Evolutionary conservation across 2,329 filamentous ascomycete genomes (phyloP).

Genomic region (Corinectria fuckeliana): DNA sequence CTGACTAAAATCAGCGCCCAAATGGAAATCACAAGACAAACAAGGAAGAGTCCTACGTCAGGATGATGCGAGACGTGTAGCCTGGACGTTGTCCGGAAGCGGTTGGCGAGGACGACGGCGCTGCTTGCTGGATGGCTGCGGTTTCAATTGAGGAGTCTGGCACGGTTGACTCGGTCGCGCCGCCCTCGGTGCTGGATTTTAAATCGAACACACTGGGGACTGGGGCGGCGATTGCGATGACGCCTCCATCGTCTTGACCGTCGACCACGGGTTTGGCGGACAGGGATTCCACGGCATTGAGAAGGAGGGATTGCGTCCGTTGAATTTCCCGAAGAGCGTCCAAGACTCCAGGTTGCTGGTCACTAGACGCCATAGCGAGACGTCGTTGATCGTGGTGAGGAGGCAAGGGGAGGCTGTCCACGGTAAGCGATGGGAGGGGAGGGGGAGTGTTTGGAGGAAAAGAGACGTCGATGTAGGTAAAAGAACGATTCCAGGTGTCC

Average conservation of each 20-base stretch:
- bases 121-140: slow-evolving; percentile 31
- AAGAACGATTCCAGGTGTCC: background rate
- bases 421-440: background rate
- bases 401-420: background rate
- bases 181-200: slow-evolving; percentile 18
- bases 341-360: slow-evolving; percentile 33
- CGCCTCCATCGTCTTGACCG: slow-evolving; percentile 2
- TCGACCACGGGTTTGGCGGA: slow-evolving; percentile 39
- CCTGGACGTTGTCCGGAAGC: slow-evolving; percentile 49
- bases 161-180: slow-evolving; percentile 11
- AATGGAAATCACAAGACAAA: slow-evolving; percentile 5
- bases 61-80: slow-evolving; percentile 61
- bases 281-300: slow-evolving; percentile 50
- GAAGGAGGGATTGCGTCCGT: slow-evolving; percentile 49
- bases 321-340: slow-evolving; percentile 50
- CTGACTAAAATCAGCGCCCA: slow-evolving; percentile 42
- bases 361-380: slow-evolving; percentile 34
- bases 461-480: background rate
- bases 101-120: slow-evolving; percentile 30
- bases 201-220: slow-evolving; percentile 16
- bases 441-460: background rate
- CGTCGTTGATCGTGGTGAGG: background rate
- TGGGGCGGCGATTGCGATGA: slow-evolving; percentile 7
- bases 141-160: slow-evolving; percentile 22
- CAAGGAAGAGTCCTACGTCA: slow-evolving; percentile 52